A percentile compares a stretch with the other conserved stretches of the same genome.
Conservation (phyloP, 805 yeast genomes). For the Scheffersomyces stipitis region DNA sequence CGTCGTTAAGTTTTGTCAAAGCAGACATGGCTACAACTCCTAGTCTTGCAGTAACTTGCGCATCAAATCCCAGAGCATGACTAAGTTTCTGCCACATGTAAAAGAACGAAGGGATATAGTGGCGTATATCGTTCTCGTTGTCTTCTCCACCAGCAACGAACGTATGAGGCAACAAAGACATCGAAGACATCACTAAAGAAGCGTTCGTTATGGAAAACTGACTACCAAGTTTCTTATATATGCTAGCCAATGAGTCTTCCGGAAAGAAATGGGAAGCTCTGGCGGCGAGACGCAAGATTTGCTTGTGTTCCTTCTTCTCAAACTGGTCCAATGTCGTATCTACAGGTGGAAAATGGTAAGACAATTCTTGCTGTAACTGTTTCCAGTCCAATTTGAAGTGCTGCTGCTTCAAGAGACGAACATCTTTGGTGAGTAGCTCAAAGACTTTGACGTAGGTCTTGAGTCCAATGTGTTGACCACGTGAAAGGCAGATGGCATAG, state of each 20-base stretch:
- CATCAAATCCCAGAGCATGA: slow-evolving; percentile 52
- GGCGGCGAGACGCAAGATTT: slow-evolving; percentile 52
- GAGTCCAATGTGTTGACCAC: slow-evolving; percentile 67
- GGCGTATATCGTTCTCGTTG: slow-evolving; percentile 41
- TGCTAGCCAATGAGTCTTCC: slow-evolving; percentile 43
- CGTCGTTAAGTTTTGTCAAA: slow-evolving; percentile 29
- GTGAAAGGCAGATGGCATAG: slow-evolving; percentile 66
- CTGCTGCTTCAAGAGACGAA: slow-evolving; percentile 30
- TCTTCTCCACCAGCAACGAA: slow-evolving; percentile 31
- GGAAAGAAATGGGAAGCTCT: slow-evolving; percentile 57
- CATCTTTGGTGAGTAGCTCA: slow-evolving; percentile 52
- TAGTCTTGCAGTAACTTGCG: slow-evolving; percentile 62
- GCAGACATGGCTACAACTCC: slow-evolving; percentile 59
- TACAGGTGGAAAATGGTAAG: slow-evolving; percentile 29
- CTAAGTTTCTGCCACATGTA: slow-evolving; percentile 67
- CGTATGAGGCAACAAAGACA: slow-evolving; percentile 53
- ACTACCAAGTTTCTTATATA: slow-evolving; percentile 52
- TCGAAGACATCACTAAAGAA: slow-evolving; percentile 48
- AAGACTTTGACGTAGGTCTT: slow-evolving; percentile 63
- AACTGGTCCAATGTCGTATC: slow-evolving; percentile 39
- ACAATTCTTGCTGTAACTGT: slow-evolving; percentile 39
- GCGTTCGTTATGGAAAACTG: slow-evolving; percentile 56
- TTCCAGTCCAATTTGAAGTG: slow-evolving; percentile 54
- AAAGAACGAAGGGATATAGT: slow-evolving; percentile 65
- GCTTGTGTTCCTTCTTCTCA: slow-evolving; percentile 50